These are phyloP conservation scores for Elasticomyces elasticus DNA, from an alignment of 495 filamentous ascomycete genomes.

Conservation along the genomic window DNA sequence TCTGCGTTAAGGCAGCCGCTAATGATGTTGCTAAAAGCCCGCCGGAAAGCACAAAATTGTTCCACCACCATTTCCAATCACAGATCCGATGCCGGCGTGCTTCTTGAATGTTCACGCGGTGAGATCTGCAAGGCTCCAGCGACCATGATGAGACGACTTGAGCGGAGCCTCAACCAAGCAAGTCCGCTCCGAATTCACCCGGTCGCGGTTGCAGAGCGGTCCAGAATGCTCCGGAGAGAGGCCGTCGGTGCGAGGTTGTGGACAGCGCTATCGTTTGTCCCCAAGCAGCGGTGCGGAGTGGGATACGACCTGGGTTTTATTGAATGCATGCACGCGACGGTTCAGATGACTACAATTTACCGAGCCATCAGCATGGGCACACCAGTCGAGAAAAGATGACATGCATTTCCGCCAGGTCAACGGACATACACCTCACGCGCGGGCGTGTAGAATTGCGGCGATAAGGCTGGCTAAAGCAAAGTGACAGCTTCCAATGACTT, in stretches of 20 bases:
- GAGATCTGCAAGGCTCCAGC: not conserved
- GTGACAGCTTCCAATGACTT: slow-evolving; percentile 5
- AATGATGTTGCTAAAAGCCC: no score
- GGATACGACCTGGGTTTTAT: not conserved
- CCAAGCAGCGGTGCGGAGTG: not conserved
- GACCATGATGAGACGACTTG: no score
- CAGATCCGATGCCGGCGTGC: no score
- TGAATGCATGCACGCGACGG: not conserved
- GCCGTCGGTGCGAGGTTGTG: not conserved
- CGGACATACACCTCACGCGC: not conserved
- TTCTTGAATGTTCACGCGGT: no score
- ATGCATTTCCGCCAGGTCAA: not conserved
- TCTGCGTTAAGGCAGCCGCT: no score
- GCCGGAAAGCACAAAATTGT: no score
- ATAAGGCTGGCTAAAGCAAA: slow-evolving; percentile 3
- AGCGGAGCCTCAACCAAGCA: not conserved
- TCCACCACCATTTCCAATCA: no score
- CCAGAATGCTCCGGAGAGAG: not conserved
- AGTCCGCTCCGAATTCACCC: not conserved
- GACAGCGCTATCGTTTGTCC: not conserved
- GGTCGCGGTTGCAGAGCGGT: not conserved
- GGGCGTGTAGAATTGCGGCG: not conserved
- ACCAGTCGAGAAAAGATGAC: not conserved
- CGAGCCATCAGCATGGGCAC: not conserved
- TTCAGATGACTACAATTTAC: no score